A percentile compares a stretch with the other conserved stretches of the same genome.
Evolutionary conservation across 208 protist species (phyloP).

Genomic region (Polymyxa betae): DNA sequence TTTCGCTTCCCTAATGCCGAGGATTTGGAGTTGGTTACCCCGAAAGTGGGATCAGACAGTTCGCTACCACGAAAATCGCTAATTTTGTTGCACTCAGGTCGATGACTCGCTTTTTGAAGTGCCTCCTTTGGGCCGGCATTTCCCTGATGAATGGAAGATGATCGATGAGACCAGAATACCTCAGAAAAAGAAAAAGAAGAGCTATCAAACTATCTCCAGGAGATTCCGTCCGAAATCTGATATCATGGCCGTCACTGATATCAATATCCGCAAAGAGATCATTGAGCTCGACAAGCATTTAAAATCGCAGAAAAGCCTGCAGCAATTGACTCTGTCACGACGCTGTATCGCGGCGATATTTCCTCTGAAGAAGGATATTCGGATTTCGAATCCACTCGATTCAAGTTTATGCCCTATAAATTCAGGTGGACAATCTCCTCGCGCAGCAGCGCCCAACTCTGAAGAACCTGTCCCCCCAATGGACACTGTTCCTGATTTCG

Average conservation of each 20-base stretch:
- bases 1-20: conserved; percentile 28
- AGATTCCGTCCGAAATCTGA: conserved; percentile 40
- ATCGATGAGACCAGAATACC: background rate
- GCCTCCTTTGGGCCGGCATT: background rate
- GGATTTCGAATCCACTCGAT: background rate
- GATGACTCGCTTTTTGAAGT: background rate
- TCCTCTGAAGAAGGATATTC: conserved; percentile 4
- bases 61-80: background rate
- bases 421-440: background rate
- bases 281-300: conserved; percentile 42
- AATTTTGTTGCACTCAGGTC: background rate
- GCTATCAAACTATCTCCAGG: conserved; percentile 38
- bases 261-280: conserved; percentile 31
- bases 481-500: background rate
- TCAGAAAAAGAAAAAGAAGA: conserved; percentile 36
- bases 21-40: conserved; percentile 3
- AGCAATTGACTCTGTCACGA: background rate
- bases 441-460: background rate
- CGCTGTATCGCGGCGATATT: conserved; percentile 28
- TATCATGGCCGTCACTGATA: conserved; percentile 26
- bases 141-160: conserved; percentile 26
- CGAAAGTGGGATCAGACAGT: background rate
- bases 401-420: too few relatives aligned
- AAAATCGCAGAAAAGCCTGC: background rate
- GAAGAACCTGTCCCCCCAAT: background rate